phyloP scores from a whole-genome alignment of 2,329 filamentous ascomycete species.

The Sordariomycetes sp. region DNA sequence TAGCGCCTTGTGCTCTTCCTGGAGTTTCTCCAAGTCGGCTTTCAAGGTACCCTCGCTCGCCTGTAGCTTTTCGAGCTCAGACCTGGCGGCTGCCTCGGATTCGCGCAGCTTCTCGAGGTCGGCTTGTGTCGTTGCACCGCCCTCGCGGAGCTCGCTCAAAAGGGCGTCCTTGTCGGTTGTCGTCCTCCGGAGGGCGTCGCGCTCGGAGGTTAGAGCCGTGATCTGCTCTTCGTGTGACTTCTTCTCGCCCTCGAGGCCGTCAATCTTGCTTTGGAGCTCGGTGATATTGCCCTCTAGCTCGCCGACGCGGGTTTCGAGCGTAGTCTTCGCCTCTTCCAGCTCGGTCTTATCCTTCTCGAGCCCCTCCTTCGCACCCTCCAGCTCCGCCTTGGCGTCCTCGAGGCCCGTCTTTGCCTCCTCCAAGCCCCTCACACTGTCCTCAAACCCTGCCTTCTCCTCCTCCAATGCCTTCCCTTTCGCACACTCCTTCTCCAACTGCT shows the following conservation, averaged over 20 bases:
- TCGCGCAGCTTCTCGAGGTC: constrained; percentile 1
- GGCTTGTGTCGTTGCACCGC: neutral
- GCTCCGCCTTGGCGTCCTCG: neutral
- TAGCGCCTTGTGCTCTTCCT: neutral
- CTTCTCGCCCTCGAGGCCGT: constrained; percentile 1
- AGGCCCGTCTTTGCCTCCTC: neutral
- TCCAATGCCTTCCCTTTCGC: neutral
- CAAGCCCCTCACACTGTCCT: neutral
- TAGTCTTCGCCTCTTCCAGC: neutral
- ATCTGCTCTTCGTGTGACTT: neutral
- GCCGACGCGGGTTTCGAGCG: neutral
- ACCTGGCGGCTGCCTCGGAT: neutral
- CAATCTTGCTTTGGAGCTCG: neutral
- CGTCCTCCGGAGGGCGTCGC: neutral
- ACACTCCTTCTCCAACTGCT: neutral
- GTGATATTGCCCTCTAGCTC: constrained; percentile 1
- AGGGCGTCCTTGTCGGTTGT: neutral
- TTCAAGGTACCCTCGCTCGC: neutral
- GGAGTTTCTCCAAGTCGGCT: constrained; percentile 1
- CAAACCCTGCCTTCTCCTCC: neutral
- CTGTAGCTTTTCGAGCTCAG: neutral
- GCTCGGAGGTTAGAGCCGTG: neutral
- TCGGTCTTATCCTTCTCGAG: neutral
- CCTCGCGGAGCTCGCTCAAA: neutral
- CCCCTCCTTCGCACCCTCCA: neutral